Conservation (phyloP, 2,329 filamentous ascomycete genomes). For the Colletotrichum cordylinicola region DNA sequence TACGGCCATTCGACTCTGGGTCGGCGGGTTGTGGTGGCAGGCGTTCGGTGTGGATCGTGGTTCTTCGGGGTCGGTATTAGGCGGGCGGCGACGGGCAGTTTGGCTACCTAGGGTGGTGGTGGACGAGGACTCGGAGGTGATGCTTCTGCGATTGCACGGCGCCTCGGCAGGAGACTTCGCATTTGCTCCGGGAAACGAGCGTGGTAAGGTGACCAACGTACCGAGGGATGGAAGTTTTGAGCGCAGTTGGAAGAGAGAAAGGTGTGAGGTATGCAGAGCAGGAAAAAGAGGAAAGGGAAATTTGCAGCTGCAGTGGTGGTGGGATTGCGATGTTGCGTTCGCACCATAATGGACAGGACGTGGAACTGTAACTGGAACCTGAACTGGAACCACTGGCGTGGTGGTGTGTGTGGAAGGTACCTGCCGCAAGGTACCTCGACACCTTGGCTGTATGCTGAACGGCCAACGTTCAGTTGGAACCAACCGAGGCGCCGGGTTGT, state of each 20-base stretch:
- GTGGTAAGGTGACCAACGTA: background rate
- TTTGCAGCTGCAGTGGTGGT: conserved; percentile 5
- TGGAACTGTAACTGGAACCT: conserved; percentile 20
- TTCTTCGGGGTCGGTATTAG: background rate
- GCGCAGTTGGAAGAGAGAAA: background rate
- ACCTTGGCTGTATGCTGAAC: background rate
- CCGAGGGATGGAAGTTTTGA: background rate
- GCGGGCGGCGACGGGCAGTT: background rate
- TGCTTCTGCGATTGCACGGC: conserved; percentile 1
- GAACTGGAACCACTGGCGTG: conserved; percentile 8
- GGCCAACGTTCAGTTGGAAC: background rate
- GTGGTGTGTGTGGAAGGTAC: conserved; percentile 11
- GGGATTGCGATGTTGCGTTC: conserved; percentile 18
- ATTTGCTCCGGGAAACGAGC: conserved; percentile 1
- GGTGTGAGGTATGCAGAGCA: background rate
- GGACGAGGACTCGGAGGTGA: background rate
- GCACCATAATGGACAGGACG: conserved; percentile 7
- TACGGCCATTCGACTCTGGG: conserved; percentile 17
- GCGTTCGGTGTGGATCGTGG: background rate
- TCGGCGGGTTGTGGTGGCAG: background rate
- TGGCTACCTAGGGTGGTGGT: background rate
- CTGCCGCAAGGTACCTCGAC: background rate
- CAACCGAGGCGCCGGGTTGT: background rate
- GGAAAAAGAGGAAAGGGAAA: background rate
- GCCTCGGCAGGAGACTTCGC: background rate